Base-by-base conservation (phyloP, 306 rosid genomes). In the Inga laurina region DNA sequence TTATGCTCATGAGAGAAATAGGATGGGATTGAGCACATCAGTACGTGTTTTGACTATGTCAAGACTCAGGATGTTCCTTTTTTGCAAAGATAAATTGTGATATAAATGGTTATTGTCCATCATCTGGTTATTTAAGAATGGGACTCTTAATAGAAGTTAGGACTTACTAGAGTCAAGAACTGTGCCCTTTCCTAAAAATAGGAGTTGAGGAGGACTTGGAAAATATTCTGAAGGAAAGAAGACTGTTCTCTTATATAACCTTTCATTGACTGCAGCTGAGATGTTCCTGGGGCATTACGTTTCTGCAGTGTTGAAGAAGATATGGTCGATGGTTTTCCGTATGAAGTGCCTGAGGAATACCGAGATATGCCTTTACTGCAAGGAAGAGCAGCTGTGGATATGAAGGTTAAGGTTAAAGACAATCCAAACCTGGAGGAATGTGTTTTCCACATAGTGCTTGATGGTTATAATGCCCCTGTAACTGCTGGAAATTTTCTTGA, bases 261-360 rank as follows among this genome's bases (percentile, higher is more conserved):
- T 96, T 96, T 96, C 89, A 96, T 92, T 96, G 93, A 93, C 96
- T 96, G 99, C 99, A 96, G 99, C 99, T 96, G 98, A 96, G 98
- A 92, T 95, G 92, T 95, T 93, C 98, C 92, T 95, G 98, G 99
- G 94, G 92, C 96, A 93, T 93, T 93, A 89, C 94, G 81, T 96
- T 91, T 96, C 98, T 94, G 99, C 99, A 96, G 99, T 91, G 94
- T 96, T 91, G 99, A 96, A 96, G 99, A 96, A 91, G 99, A 96
- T 82, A 96, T 96, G 99, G 95, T 96, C 61, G 97, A 91, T 82
- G 95, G 97, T 77, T 96, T 96, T 85, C 99, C 99, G 24, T 96
- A 87, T 46, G 94, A 94, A 76, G 94, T 96, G 44, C 98, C 97
- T 0, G 97, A 92, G 84, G 98, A 96, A 83, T 96, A 92, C 90